phyloP scores from a whole-genome alignment of 768 basidiomycete species.

The Suillus cothurnatus region DNA sequence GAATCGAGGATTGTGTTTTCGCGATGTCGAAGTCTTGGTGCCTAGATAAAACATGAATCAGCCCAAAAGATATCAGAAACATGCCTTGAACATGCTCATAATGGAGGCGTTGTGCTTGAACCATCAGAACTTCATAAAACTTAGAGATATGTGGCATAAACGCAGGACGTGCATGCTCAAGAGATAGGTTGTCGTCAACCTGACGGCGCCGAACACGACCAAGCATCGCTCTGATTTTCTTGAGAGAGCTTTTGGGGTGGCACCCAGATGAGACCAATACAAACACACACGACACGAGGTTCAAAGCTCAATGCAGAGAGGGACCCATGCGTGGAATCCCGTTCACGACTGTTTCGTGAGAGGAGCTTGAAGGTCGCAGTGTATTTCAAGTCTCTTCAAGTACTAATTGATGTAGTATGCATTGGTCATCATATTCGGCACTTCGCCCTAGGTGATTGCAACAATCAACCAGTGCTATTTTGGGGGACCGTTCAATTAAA shows the following conservation, averaged over 20 bases:
- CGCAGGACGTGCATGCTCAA: not conserved
- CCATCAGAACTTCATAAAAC: not conserved
- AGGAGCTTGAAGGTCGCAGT: not conserved
- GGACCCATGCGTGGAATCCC: too few relatives aligned
- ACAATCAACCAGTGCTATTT: not conserved
- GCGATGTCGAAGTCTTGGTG: not conserved
- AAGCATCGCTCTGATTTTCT: too few relatives aligned
- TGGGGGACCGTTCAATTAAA: not conserved
- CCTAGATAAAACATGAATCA: not conserved
- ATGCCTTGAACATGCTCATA: not conserved
- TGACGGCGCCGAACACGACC: not conserved
- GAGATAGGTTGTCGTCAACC: not conserved
- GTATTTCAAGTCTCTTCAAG: not conserved
- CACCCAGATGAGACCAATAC: too few relatives aligned
- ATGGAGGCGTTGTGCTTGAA: not conserved
- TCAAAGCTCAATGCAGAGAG: too few relatives aligned
- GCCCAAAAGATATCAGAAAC: not conserved
- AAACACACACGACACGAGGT: too few relatives aligned
- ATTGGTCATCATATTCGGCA: not conserved
- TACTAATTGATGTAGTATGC: not conserved
- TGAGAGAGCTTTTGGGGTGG: too few relatives aligned
- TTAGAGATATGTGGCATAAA: not conserved
- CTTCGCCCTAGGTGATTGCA: not conserved
- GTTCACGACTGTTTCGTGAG: not conserved
- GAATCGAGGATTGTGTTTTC: not conserved